Percentiles rank a stretch among this genome's conserved stretches.
phyloP scores from a whole-genome alignment of 495 filamentous ascomycete species.

The Trichoderma reesei region DNA sequence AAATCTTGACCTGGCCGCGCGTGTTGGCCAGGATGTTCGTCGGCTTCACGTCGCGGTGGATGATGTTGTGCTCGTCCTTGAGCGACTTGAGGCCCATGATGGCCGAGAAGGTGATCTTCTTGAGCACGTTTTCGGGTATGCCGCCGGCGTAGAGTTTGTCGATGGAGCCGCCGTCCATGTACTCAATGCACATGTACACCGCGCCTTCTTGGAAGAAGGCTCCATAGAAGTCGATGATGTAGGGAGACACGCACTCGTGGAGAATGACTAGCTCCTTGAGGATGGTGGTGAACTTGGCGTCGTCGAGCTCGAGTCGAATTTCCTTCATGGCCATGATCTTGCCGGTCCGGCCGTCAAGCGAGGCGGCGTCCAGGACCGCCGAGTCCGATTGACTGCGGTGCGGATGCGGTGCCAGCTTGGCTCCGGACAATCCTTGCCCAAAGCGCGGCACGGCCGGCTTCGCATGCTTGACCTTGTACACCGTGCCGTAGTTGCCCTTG shows the following conservation, averaged over 20 bases:
- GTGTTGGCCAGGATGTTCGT: conserved; percentile 94
- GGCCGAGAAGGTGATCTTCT: conserved; percentile 86
- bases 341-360: conserved; percentile 38
- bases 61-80: conserved; percentile 99
- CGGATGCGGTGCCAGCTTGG: background rate
- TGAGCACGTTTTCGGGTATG: conserved; percentile 77
- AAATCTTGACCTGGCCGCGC: conserved; percentile 89
- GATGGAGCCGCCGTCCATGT: conserved; percentile 98
- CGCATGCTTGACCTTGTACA: conserved; percentile 89
- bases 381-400: conserved; percentile 8
- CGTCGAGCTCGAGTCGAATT: conserved; percentile 91
- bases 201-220: conserved; percentile 99
- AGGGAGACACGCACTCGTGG: conserved; percentile 88
- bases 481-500: conserved; percentile 97
- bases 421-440: conserved; percentile 54
- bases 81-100: conserved; percentile 83
- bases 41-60: conserved; percentile 96
- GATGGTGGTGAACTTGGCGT: conserved; percentile 92
- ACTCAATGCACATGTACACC: conserved; percentile 98
- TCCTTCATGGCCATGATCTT: conserved; percentile 99
- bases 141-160: conserved; percentile 95
- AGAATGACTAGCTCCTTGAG: conserved; percentile 97
- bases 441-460: conserved; percentile 68
- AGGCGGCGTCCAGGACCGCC: background rate
- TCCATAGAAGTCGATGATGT: conserved; percentile 97